Conservation (phyloP, 441 rosid species). For the Adansonia grandidieri region DNA sequence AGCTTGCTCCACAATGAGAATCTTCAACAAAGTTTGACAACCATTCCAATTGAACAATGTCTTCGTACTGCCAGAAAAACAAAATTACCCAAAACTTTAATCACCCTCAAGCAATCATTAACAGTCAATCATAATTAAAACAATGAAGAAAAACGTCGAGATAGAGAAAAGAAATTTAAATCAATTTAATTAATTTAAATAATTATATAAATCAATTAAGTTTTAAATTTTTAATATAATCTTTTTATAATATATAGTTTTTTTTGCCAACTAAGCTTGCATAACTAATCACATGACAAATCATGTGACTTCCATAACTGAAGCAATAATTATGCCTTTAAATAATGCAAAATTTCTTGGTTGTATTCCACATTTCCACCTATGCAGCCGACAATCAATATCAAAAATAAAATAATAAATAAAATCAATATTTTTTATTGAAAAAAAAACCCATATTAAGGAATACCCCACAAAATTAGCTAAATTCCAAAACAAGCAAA, state of each 20-base stretch:
- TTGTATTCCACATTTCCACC: constrained; percentile 20
- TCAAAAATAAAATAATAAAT: too few species aligned
- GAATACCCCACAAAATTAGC: background rate
- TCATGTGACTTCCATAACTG: constrained; percentile 49
- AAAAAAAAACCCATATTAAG: background rate
- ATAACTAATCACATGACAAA: constrained; percentile 37
- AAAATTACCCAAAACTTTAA: background rate
- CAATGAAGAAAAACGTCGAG: too few species aligned
- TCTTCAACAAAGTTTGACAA: constrained; percentile 76
- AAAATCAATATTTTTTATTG: too few species aligned
- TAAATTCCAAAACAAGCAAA: background rate
- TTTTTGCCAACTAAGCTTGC: background rate
- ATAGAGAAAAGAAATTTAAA: too few species aligned
- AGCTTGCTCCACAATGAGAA: constrained; percentile 70
- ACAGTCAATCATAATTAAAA: too few species aligned
- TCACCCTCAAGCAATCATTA: background rate
- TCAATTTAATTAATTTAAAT: too few species aligned
- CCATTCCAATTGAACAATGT: constrained; percentile 88
- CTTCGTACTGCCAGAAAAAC: constrained; percentile 65
- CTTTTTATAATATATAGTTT: too few species aligned
- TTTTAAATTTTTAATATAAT: too few species aligned
- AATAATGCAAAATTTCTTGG: constrained; percentile 26
- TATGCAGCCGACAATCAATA: constrained; percentile 38
- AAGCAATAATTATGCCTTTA: constrained; percentile 21
- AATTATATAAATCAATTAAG: too few species aligned